Evolutionary conservation across 2,329 filamentous ascomycete species (phyloP).

Genomic region (Sphaceloma murrayae): DNA sequence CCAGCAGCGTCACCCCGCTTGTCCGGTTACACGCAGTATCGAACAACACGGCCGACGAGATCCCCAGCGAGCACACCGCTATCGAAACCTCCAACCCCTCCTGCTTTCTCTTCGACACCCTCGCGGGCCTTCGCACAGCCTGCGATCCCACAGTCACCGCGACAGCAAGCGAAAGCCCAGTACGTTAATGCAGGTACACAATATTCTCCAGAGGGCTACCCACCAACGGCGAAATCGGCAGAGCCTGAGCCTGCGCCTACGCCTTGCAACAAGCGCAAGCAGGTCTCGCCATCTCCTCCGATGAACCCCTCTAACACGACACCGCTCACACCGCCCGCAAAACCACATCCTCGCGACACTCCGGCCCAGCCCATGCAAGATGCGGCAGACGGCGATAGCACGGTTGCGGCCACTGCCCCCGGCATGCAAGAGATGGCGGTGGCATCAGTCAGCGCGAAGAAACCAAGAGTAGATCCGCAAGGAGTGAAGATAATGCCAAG

Average conservation of each 20-base stretch:
- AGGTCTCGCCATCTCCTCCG: slow-evolving; percentile 23
- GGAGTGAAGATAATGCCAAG: slow-evolving; percentile 53
- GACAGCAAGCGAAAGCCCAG: slow-evolving; percentile 16
- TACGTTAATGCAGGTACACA: slow-evolving; percentile 44
- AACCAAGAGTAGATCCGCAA: slow-evolving; percentile 19
- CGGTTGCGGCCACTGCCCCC: too few relatives aligned
- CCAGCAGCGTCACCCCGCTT: slow-evolving; percentile 25
- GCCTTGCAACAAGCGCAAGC: slow-evolving; percentile 22
- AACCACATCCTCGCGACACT: slow-evolving; percentile 29
- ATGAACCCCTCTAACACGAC: slow-evolving; percentile 23
- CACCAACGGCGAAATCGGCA: slow-evolving; percentile 31
- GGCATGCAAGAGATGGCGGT: slow-evolving; percentile 19
- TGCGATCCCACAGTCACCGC: slow-evolving; percentile 12
- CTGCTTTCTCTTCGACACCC: background rate
- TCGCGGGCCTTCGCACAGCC: background rate
- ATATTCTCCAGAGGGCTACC: slow-evolving; percentile 43
- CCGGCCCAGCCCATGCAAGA: slow-evolving; percentile 18
- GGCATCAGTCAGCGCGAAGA: slow-evolving; percentile 2
- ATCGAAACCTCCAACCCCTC: slow-evolving; percentile 16
- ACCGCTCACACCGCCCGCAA: slow-evolving; percentile 27
- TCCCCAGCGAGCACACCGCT: slow-evolving; percentile 5
- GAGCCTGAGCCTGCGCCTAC: background rate
- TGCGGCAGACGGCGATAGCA: background rate
- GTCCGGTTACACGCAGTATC: slow-evolving; percentile 14
- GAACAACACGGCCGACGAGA: background rate